These are phyloP conservation scores for Sphagnum magellanicum DNA, from an alignment of 228 moss, liverwort and hornwort genomes.

Conservation along the genomic window DNA sequence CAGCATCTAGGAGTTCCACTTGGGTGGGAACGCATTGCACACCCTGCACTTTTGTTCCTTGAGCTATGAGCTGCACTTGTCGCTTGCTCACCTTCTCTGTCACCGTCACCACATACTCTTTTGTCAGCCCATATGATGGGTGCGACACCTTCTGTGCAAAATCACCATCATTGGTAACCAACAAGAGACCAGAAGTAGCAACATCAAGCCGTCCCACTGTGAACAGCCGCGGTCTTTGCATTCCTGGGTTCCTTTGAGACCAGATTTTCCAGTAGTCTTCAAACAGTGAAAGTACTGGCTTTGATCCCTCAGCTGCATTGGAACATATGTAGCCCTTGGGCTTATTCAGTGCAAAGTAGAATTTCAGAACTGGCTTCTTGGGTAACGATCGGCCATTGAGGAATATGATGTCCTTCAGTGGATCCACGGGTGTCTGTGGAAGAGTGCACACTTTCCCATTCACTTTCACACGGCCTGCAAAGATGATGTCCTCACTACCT, in stretches of 20 bases:
- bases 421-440: conserved; percentile 91
- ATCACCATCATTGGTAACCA: conserved; percentile 97
- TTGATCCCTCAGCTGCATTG: conserved; percentile 66
- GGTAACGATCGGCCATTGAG: conserved; percentile 80
- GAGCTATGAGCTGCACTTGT: conserved; percentile 64
- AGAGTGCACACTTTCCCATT: conserved; percentile 87
- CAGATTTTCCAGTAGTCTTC: conserved; percentile 87
- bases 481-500: conserved; percentile 82
- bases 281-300: conserved; percentile 75
- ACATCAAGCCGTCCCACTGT: conserved; percentile 95
- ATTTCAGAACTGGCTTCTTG: conserved; percentile 68
- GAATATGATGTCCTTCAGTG: conserved; percentile 77
- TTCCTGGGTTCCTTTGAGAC: conserved; percentile 75
- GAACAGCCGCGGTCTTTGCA: conserved; percentile 76
- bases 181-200: conserved; percentile 81
- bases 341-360: conserved; percentile 90
- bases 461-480: conserved; percentile 89
- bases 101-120: conserved; percentile 88
- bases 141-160: conserved; percentile 93
- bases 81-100: conserved; percentile 72
- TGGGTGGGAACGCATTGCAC: conserved; percentile 66
- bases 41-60: conserved; percentile 74
- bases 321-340: conserved; percentile 99
- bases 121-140: conserved; percentile 93
- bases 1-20: conserved; percentile 50